Evolutionary conservation across 805 yeast genomes (phyloP).

Genomic region (Metschnikowia amazonensis): DNA sequence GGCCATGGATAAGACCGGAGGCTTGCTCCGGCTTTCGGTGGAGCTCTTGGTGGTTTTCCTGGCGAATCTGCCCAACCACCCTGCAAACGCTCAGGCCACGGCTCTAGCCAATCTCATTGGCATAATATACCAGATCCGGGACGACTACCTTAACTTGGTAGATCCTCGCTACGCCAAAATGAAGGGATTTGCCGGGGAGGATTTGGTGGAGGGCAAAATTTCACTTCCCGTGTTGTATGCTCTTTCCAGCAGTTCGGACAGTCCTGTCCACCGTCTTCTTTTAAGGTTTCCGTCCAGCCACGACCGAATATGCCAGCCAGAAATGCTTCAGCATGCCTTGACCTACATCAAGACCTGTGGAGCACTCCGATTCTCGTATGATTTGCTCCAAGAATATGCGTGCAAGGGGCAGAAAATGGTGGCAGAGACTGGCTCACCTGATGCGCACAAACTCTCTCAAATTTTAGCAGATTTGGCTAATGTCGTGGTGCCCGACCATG

Average conservation of each 20-base stretch:
- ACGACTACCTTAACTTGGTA: conserved; percentile 72
- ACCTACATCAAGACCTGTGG: conserved; percentile 22
- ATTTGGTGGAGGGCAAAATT: conserved; percentile 83
- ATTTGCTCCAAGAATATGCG: conserved; percentile 22
- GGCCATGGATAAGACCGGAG: conserved; percentile 88
- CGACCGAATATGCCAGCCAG: conserved; percentile 3
- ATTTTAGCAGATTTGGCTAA: background rate
- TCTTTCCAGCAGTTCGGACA: conserved; percentile 4
- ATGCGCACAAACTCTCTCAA: background rate
- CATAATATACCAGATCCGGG: conserved; percentile 77
- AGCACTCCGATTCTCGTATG: conserved; percentile 26
- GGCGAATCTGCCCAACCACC: background rate
- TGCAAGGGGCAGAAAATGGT: conserved; percentile 18
- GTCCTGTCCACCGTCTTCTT: conserved; percentile 25
- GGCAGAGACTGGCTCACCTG: background rate
- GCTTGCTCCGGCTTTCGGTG: conserved; percentile 73
- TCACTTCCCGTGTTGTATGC: conserved; percentile 79
- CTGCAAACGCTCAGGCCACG: conserved; percentile 23
- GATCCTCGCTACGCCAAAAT: conserved; percentile 51
- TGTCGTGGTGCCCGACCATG: background rate
- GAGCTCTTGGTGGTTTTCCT: conserved; percentile 48
- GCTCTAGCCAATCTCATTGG: conserved; percentile 77
- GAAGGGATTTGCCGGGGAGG: conserved; percentile 73
- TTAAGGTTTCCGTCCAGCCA: conserved; percentile 12
- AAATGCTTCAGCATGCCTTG: conserved; percentile 21